Conservation (phyloP, 1,284 basidiomycete genomes). For the Cystobasidium sp. region DNA sequence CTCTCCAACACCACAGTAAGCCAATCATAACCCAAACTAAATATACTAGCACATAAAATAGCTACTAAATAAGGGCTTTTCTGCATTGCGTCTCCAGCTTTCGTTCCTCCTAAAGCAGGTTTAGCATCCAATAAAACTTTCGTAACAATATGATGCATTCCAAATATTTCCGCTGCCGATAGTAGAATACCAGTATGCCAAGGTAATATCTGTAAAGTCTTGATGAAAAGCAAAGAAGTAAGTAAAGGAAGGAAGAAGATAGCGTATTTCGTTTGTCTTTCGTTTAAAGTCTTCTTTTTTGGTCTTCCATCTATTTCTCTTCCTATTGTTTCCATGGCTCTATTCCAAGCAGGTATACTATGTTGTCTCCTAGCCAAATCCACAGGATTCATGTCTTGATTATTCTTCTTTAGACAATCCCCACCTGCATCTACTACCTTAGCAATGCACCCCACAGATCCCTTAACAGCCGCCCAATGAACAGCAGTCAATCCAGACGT, state of each 20-base stretch:
- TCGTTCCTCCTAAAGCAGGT: slow-evolving; percentile 56
- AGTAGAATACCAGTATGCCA: slow-evolving; percentile 87
- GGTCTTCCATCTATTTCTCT: slow-evolving; percentile 53
- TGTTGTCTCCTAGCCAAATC: slow-evolving; percentile 96
- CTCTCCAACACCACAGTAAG: slow-evolving; percentile 71
- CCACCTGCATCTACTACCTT: slow-evolving; percentile 82
- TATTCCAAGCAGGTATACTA: slow-evolving; percentile 81
- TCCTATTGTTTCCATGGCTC: slow-evolving; percentile 79
- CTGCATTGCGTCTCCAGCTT: slow-evolving; percentile 55
- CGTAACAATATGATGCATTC: slow-evolving; percentile 88
- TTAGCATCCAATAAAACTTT: slow-evolving; percentile 73
- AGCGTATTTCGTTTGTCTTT: slow-evolving; percentile 74
- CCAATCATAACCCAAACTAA: slow-evolving; percentile 88
- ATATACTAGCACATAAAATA: slow-evolving; percentile 81
- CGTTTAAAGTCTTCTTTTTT: slow-evolving; percentile 45
- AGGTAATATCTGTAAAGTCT: slow-evolving; percentile 74
- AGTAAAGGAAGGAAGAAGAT: slow-evolving; percentile 79
- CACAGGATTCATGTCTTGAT: slow-evolving; percentile 81
- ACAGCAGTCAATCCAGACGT: slow-evolving; percentile 83
- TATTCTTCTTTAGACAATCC: slow-evolving; percentile 79
- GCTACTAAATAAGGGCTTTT: slow-evolving; percentile 82
- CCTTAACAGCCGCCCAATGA: slow-evolving; percentile 99
- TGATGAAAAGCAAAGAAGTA: slow-evolving; percentile 80
- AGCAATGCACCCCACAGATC: slow-evolving; percentile 81
- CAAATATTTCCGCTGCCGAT: slow-evolving; percentile 81